These are phyloP conservation scores for Helicostylum pulchrum DNA, from an alignment of 192 early-diverging fungal species.

Conservation along the genomic window DNA sequence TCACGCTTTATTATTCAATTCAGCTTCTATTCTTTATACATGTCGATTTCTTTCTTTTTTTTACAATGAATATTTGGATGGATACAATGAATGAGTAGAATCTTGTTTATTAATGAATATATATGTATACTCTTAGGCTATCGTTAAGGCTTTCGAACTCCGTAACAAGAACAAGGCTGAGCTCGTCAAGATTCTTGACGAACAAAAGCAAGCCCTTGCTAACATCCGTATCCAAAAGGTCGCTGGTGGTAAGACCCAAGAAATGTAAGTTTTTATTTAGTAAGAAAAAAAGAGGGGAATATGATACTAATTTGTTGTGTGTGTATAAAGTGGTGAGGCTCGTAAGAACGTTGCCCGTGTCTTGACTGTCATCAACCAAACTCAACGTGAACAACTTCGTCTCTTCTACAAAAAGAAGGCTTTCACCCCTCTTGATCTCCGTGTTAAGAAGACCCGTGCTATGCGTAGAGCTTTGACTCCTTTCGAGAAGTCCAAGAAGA, in stretches of 20 bases:
- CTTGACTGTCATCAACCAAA: slow-evolving; percentile 94
- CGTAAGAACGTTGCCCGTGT: slow-evolving; percentile 95
- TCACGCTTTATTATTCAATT: no score
- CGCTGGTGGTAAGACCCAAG: slow-evolving; percentile 79
- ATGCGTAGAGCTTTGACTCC: slow-evolving; percentile 92
- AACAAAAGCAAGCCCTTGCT: slow-evolving; percentile 92
- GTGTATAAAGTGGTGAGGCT: slow-evolving; percentile 53
- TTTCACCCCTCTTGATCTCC: slow-evolving; percentile 93
- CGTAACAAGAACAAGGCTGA: slow-evolving; percentile 92
- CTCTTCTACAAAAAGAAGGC: slow-evolving; percentile 93
- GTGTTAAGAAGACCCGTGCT: slow-evolving; percentile 98
- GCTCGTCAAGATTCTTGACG: slow-evolving; percentile 87
- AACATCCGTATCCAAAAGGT: slow-evolving; percentile 93
- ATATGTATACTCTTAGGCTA: slow-evolving; percentile 62
- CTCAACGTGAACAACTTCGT: slow-evolving; percentile 84
- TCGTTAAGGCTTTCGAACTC: slow-evolving; percentile 91
- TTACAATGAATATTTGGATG: no score
- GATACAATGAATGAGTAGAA: no score
- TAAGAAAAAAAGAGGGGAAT: not conserved
- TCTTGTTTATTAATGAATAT: not conserved
- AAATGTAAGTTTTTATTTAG: slow-evolving; percentile 58
- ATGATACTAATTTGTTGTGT: not conserved
- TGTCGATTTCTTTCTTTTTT: no score
- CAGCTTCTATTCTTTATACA: no score
- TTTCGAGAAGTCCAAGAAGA: slow-evolving; percentile 76